Evolutionary conservation across 2,329 filamentous ascomycete genomes (phyloP).

Genomic region (Verticillium alfalfae): DNA sequence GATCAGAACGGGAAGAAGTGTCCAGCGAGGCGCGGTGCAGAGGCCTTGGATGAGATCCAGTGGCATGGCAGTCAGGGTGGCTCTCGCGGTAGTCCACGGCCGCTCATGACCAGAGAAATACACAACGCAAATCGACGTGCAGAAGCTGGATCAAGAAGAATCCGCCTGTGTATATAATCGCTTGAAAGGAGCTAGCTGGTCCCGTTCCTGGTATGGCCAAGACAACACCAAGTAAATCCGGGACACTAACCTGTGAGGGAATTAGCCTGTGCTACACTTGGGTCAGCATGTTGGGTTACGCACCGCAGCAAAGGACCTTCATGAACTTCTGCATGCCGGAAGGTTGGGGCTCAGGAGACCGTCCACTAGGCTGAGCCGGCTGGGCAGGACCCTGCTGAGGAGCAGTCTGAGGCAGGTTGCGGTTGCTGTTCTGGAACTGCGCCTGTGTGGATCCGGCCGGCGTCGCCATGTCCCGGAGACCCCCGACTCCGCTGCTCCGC

Average conservation of each 20-base stretch:
- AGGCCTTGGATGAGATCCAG: neutral
- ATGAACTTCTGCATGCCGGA: slow-evolving; percentile 87
- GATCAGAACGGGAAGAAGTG: neutral
- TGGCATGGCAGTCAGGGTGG: neutral
- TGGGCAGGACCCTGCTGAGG: slow-evolving; percentile 53
- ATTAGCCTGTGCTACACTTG: slow-evolving; percentile 1
- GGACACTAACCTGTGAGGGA: slow-evolving; percentile 4
- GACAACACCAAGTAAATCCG: neutral
- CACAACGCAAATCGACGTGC: neutral
- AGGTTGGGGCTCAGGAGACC: slow-evolving; percentile 63
- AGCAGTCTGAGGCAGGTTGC: slow-evolving; percentile 69
- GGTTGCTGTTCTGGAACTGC: slow-evolving; percentile 93
- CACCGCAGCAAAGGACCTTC: slow-evolving; percentile 86
- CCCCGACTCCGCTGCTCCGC: slow-evolving; percentile 70
- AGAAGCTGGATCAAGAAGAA: neutral
- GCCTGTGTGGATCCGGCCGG: slow-evolving; percentile 89
- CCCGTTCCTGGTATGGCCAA: neutral
- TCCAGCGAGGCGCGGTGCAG: neutral
- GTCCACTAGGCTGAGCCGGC: slow-evolving; percentile 48
- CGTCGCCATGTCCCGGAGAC: slow-evolving; percentile 70
- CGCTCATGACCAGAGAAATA: neutral
- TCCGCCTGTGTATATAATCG: neutral
- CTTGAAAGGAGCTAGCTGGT: neutral
- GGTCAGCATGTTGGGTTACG: slow-evolving; percentile 7
- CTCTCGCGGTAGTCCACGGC: neutral